Evolutionary conservation across 768 basidiomycete species (phyloP), one percentile per base, ranked within the genome.

Genomic region (Trametes meyenii): DNA sequence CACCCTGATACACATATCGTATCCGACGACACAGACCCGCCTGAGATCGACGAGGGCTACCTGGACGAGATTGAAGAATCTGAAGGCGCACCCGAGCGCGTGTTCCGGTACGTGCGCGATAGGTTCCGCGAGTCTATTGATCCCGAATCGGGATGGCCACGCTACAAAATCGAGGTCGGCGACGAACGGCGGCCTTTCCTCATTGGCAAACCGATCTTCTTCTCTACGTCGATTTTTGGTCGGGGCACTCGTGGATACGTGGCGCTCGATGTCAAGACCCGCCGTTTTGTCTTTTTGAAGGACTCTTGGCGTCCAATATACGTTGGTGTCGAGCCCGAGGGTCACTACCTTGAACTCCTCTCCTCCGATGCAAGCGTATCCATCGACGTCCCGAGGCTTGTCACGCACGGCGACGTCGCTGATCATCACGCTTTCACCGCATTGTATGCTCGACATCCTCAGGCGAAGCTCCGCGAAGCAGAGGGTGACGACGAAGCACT

Each of bases 201-300:
- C 14, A 53, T 61, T 24, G 60, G 26, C 2, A 53, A 40, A 17
- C 60, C 60, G 5, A 5, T 50, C n/a, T 61, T 39, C 38, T 29
- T 29, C 24, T n/a, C 45, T 4, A 35, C 16, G 23, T 33, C 53
- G 24, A 33, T 61, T 45, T 42, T 55, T 14, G 42, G 61, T 16
- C 61, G 61, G 19, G 61, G 50, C 8, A 62, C 55, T 1, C 49
- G 61, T 5, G 58, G 65, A n/a, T 63, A 66, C 21, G 40, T 66
- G 16, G 65, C 62, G 0, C 42, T 46, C 49, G 59, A 66, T 38
- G 23, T 60, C 26, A 10, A 8, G 21, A 33, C 38, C 16, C 24
- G 48, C 14, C 38, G 48, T 5, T 55, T 66, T 14, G 61, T 57
- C 19, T 66, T 60, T 33, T 19, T 66, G 26, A 66, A 63, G 55